Evolutionary conservation across 2,329 filamentous ascomycete genomes (phyloP).

Genomic region (Botrytis hyacinthi): DNA sequence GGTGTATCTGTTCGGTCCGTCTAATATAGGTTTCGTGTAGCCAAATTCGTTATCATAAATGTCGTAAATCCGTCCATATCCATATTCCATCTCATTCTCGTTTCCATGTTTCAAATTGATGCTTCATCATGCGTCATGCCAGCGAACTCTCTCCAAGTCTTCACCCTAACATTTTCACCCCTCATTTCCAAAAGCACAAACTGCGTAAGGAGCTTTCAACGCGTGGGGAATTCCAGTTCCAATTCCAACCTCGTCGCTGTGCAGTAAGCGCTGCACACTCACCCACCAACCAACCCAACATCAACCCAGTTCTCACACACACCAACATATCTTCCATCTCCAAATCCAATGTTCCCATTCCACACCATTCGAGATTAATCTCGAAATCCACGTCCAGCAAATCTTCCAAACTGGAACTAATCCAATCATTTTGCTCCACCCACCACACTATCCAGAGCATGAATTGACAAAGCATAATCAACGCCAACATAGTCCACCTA

Average conservation of each 20-base stretch:
- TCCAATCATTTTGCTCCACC: conserved; percentile 12
- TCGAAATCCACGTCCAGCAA: neutral
- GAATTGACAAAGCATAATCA: conserved; percentile 18
- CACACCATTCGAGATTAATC: conserved; percentile 8
- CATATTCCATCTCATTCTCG: neutral
- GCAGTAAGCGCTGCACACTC: conserved; percentile 7
- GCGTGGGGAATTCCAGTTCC: neutral
- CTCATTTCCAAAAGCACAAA: conserved; percentile 3
- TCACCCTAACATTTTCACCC: neutral
- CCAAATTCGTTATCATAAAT: conserved; percentile 6
- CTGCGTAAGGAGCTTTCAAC: neutral
- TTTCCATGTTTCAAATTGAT: conserved; percentile 5
- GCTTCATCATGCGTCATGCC: neutral
- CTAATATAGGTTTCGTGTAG: neutral
- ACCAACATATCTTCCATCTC: conserved; percentile 6
- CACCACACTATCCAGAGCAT: conserved; percentile 16
- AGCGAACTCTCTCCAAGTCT: neutral
- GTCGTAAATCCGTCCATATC: neutral
- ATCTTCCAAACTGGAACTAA: neutral
- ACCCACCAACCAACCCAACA: conserved; percentile 14
- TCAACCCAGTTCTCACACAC: conserved; percentile 3
- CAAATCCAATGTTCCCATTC: neutral
- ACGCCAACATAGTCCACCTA: conserved; percentile 9
- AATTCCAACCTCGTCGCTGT: neutral
- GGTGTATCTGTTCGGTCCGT: neutral